Evolutionary conservation across 129 eudicot genomes (phyloP), one percentile per base, ranked within the genome.

Genomic region (Artemisia argyi): DNA sequence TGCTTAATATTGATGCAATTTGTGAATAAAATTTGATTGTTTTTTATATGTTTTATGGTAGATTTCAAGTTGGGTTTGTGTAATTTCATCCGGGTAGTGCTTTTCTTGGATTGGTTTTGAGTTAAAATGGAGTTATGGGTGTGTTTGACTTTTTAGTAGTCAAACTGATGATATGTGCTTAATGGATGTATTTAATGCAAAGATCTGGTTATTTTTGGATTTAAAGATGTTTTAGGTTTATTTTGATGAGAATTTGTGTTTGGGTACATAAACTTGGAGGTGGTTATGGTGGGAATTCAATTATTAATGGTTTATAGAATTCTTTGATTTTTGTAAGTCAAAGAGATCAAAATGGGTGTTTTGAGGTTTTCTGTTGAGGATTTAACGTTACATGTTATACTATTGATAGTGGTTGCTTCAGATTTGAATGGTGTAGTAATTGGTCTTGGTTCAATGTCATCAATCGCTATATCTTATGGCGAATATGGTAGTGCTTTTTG

Each of bases 401-500:
- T 84, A 35, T 30, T 81, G 24, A 52, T 82, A 55, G 48, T 90
- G 80, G 51, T 87, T 10, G 61, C 77, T 46, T 78, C 65, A 7
- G 87, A 80, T 72, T 77, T 81, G 46, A 67, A 77, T 69, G 52
- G 85, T 28, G 24, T 71, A 14, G 97, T 73, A 7, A 71, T 58
- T 2, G 87, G 96, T 59, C 78, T 89, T 72, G 98, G 98, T 11
- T 93, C 98, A 55, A 93, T 93, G 97, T 87, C 98, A 2, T 85
- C 98, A 26, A 82, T 93, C 65, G 96, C 98, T 11, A 81, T 93
- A 44, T 93, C 98, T 0, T 93, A 93, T 76, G 97, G 98, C 15
- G 98, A 89, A 68, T 64, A 82, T 72, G 98, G 98, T 44, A 72
- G 88, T 7, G 98, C 86, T n/a, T 93, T 93, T 78, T 93, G 98